phyloP scores from a whole-genome alignment of 2,329 filamentous ascomycete species.

The Colletotrichum tabaci region DNA sequence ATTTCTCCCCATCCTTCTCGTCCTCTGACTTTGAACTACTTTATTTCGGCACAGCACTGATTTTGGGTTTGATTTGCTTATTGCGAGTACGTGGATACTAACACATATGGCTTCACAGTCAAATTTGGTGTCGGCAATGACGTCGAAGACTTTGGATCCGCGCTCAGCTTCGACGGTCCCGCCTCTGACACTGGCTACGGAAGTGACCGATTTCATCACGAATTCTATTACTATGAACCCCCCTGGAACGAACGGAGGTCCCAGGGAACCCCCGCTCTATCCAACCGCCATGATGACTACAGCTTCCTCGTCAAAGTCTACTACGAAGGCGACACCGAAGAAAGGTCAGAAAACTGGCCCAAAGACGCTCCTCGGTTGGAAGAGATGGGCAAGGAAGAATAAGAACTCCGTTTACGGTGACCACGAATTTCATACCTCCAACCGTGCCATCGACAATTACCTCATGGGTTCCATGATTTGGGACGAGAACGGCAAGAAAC shows the following conservation, averaged over 20 bases:
- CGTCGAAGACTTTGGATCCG: background rate
- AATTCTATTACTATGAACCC: background rate
- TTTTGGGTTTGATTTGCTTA: too few species aligned
- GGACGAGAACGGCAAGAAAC: slow-evolving; percentile 1
- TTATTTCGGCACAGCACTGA: too few species aligned
- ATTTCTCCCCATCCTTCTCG: background rate
- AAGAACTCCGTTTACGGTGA: background rate
- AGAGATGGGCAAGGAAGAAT: slow-evolving; percentile 5
- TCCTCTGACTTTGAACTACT: background rate
- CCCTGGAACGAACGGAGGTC: too few species aligned
- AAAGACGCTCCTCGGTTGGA: background rate
- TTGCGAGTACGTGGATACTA: background rate
- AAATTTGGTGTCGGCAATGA: background rate
- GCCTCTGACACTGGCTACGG: background rate
- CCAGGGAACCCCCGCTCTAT: background rate
- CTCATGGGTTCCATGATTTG: background rate
- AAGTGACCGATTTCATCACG: background rate
- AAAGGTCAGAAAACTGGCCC: background rate
- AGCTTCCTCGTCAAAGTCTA: background rate
- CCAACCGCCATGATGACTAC: background rate
- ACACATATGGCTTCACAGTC: background rate
- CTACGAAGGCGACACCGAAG: background rate
- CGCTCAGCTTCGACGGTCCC: too few species aligned
- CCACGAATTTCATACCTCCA: background rate
- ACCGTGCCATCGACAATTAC: background rate